Evolutionary conservation across 345 rosid species (phyloP).

Genomic region (Gossypium anomalum): DNA sequence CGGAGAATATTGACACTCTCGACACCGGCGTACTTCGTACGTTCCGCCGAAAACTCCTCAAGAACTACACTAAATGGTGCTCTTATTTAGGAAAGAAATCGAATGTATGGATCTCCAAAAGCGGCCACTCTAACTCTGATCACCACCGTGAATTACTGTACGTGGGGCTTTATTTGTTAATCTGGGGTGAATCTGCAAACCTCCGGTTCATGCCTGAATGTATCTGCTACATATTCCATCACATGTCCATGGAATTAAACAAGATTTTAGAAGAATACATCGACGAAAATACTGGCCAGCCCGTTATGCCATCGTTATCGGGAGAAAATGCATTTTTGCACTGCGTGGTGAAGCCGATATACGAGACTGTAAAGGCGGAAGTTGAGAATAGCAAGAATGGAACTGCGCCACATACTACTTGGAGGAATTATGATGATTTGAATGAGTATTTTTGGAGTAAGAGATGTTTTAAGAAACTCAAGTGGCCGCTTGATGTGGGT

Average conservation of each 20-base stretch:
- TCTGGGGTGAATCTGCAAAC: conserved; percentile 95
- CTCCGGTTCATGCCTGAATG: conserved; percentile 87
- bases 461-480: conserved; percentile 78
- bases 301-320: conserved; percentile 66
- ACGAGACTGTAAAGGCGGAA: conserved; percentile 68
- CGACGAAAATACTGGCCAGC: conserved; percentile 88
- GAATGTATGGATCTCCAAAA: conserved; percentile 86
- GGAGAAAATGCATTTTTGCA: conserved; percentile 73
- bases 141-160: conserved; percentile 72
- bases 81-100: conserved; percentile 74
- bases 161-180: conserved; percentile 58
- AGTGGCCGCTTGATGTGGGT: conserved; percentile 78
- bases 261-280: conserved; percentile 74
- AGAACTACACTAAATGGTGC: conserved; percentile 84
- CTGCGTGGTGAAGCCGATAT: conserved; percentile 75
- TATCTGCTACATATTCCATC: conserved; percentile 73
- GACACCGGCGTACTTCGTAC: conserved; percentile 63
- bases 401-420: conserved; percentile 86
- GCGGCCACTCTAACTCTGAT: conserved; percentile 42
- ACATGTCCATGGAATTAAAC: conserved; percentile 92
- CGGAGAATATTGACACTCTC: conserved; percentile 80
- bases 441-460: conserved; percentile 96
- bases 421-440: conserved; percentile 93
- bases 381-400: conserved; percentile 80
- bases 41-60: conserved; percentile 64